Percentiles rank a stretch among this genome's conserved stretches.
These are phyloP conservation scores for Trametes maxima DNA, from an alignment of 768 basidiomycete species.

Conservation along the genomic window DNA sequence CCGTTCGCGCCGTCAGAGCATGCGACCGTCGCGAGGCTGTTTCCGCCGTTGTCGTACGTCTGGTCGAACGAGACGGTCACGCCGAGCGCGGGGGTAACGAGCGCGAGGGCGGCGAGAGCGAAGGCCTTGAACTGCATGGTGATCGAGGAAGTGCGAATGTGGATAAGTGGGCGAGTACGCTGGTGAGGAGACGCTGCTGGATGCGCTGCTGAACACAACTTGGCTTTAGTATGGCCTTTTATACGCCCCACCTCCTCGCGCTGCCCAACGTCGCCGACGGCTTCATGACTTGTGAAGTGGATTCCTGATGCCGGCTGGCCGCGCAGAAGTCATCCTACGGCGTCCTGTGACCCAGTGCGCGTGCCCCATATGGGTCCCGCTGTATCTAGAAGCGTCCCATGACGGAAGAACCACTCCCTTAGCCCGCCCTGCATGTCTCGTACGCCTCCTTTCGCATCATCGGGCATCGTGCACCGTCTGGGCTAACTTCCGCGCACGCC, in stretches of 20 bases:
- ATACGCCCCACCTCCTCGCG: neutral
- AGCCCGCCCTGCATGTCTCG: neutral
- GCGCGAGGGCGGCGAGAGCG: slow-evolving; percentile 22
- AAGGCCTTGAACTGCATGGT: slow-evolving; percentile 31
- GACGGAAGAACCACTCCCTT: neutral
- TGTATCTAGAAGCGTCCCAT: slow-evolving; percentile 11
- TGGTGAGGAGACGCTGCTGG: slow-evolving; percentile 1
- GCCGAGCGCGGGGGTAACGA: slow-evolving; percentile 15
- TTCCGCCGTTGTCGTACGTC: slow-evolving; percentile 47
- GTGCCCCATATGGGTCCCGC: neutral
- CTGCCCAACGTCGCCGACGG: neutral
- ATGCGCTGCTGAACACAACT: neutral
- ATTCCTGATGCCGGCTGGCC: slow-evolving; percentile 7
- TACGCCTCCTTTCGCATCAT: slow-evolving; percentile 6
- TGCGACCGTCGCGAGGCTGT: slow-evolving; percentile 45
- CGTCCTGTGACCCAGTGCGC: slow-evolving; percentile 5
- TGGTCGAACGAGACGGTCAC: slow-evolving; percentile 45
- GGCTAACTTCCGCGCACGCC: neutral
- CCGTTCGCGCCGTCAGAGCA: slow-evolving; percentile 59
- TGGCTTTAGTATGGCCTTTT: neutral
- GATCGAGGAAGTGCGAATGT: slow-evolving; percentile 1
- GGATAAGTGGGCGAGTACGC: neutral
- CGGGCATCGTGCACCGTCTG: slow-evolving; percentile 3
- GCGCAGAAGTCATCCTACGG: neutral
- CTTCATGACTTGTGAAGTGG: neutral